phyloP scores from a whole-genome alignment of 1,284 basidiomycete species.

The Volvariella surrecta region DNA sequence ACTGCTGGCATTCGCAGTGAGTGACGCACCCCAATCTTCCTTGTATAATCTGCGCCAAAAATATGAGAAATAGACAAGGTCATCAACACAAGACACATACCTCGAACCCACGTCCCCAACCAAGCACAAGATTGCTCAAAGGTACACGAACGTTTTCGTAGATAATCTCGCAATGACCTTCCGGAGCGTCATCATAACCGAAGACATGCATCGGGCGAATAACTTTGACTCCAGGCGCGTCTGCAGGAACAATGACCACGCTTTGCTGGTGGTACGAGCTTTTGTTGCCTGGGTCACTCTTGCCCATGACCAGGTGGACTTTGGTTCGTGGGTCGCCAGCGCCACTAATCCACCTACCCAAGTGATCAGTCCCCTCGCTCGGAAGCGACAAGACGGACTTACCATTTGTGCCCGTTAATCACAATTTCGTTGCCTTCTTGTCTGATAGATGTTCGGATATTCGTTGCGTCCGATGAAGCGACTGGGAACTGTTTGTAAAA shows the following conservation, averaged over 20 bases:
- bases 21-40: slow-evolving; percentile 82
- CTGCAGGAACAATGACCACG: slow-evolving; percentile 87
- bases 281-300: slow-evolving; percentile 73
- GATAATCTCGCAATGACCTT: slow-evolving; percentile 92
- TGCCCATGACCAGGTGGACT: slow-evolving; percentile 91
- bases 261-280: slow-evolving; percentile 82
- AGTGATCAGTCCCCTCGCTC: neutral
- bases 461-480: slow-evolving; percentile 93
- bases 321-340: slow-evolving; percentile 90
- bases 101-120: slow-evolving; percentile 93
- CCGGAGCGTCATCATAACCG: slow-evolving; percentile 92
- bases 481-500: slow-evolving; percentile 35
- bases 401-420: slow-evolving; percentile 97
- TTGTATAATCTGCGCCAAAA: slow-evolving; percentile 79
- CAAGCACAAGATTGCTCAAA: slow-evolving; percentile 74
- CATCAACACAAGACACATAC: slow-evolving; percentile 22
- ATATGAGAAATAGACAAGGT: neutral
- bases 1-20: neutral
- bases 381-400: slow-evolving; percentile 6
- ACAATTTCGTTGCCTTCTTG: slow-evolving; percentile 86
- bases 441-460: slow-evolving; percentile 86
- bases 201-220: slow-evolving; percentile 90
- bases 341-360: slow-evolving; percentile 86
- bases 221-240: slow-evolving; percentile 82
- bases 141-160: slow-evolving; percentile 94